Base-by-base conservation (phyloP, 192 early-diverging fungal genomes). In the Coemansia sp. region DNA sequence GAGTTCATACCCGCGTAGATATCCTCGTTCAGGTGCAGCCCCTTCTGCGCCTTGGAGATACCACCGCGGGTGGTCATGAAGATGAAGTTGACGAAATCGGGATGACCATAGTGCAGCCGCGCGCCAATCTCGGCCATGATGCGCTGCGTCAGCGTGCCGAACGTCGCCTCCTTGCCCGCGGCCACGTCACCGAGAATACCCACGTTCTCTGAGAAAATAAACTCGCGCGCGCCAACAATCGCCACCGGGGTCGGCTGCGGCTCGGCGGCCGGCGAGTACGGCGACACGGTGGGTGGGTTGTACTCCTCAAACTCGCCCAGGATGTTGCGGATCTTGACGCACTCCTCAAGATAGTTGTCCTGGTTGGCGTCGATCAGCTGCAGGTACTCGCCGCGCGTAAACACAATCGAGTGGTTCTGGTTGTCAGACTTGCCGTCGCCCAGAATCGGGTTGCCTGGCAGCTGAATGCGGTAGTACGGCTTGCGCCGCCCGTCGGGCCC, bases 391-490 rank as follows among this genome's bases (percentile, higher is more conserved):
- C 91, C 91, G 34, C 91, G 90, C 34, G 83, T 83, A 47, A 89
- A 93, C 28, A 91, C 83, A 35, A 93, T 81, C 15, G 88, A 80
- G 56, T 91, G 89, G 67, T 90, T 92, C 75, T 91, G 91, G 65
- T 93, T 93, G 67, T 90, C 90, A 0, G 88, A 88, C 75, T 93
- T 93, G 38, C 91, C 91, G 62, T 93, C 90, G 20, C 91, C 91
- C n/a, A 93, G 70, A 55, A 92, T 91, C 4, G 91, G 88, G 62
- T 88, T 87, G 8, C 90, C 90, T 2, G 90, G 90, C 8, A 92
- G 70, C 44, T 85, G 81, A 17, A 92, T 82, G 21, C 87, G 80
- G 59, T 85, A 90, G 56, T 82, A 81, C 17, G 89, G 90, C 64
- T 82, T 87, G 62, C 87, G 82, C 49, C 82, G 82, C n/a, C 90